Base-by-base conservation (phyloP, 306 rosid genomes). In the Trifolium dubium region DNA sequence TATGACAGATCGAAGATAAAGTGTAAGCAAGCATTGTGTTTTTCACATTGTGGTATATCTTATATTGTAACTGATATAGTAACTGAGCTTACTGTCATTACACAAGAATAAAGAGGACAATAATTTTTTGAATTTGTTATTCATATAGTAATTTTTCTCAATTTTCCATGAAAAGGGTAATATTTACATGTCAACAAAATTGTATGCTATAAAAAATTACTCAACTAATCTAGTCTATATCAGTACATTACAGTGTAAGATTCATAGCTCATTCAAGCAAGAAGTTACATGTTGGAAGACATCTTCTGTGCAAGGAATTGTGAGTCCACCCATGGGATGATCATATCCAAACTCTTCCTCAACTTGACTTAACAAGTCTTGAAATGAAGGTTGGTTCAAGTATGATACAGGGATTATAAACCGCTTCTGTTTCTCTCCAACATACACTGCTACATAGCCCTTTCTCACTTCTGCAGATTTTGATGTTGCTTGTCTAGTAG, bases 321-420 rank as follows among this genome's bases (percentile, higher is more conserved):
- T 71, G 62, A 86, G 84, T n/a, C 87, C 83, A 3, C 89, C 89
- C 72, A 47, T 74, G 10, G 85, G 83, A 77, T 85, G 89, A 53
- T 80, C 81, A 71, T 79, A 85, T 69, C 83, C 79, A 60, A 83
- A 83, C 50, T 80, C 83, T 66, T 85, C 68, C 44, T 72, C 77
- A 1, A 79, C 85, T 50, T 76, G 53, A n/a, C 30, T 69, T 39
- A 83, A 47, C 17, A 78, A 51, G 1, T 81, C 74, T 50, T 80
- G 85, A 41, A 87, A 87, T 44, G 78, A 67, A 51, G 85, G 78
- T 44, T 87, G 78, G 71, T 74, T 87, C 74, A 87, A 56, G 67
- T 54, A 80, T 17, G 89, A 61, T 35, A 85, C 2, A 0, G 91
- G 91, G 31, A 85, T 80, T 10, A 81, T 60, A 19, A 46, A 83